Percentiles rank a stretch among this genome's conserved stretches.
Evolutionary conservation across 2,329 filamentous ascomycete genomes (phyloP).

Genomic region (Aureobasidium lini): DNA sequence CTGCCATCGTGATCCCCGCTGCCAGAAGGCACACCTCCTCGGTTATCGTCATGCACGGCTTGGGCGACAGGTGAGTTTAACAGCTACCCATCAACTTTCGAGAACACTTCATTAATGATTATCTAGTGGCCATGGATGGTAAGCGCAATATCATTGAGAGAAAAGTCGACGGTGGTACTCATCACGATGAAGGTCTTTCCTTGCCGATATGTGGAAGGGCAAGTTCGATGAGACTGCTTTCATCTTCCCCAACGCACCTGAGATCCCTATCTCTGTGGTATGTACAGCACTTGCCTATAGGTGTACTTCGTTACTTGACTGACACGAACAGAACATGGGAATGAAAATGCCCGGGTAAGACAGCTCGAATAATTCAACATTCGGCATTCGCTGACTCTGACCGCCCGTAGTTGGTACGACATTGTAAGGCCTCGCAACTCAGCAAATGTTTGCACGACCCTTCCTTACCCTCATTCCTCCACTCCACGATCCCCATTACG

Average conservation of each 20-base stretch:
- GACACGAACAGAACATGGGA: not conserved
- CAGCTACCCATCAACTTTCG: not conserved
- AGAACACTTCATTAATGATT: not conserved
- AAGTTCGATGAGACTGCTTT: conserved; percentile 88
- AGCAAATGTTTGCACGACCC: conserved; percentile 17
- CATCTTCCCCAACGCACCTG: conserved; percentile 84
- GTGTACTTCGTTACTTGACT: not conserved
- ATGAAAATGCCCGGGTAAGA: conserved; percentile 12
- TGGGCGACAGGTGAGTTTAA: conserved; percentile 62
- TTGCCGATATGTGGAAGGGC: conserved; percentile 80
- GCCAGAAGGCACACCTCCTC: conserved; percentile 82
- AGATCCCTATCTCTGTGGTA: conserved; percentile 77
- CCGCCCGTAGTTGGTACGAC: conserved; percentile 60
- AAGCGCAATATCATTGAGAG: conserved; percentile 17
- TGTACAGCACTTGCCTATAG: conserved; percentile 23
- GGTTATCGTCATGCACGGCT: conserved; percentile 86
- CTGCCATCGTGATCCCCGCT: conserved; percentile 65
- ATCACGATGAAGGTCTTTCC: conserved; percentile 49
- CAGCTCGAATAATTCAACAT: not conserved
- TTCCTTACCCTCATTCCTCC: not conserved
- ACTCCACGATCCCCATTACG: not conserved
- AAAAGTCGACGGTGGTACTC: not conserved
- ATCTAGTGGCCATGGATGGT: conserved; percentile 62
- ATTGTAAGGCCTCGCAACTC: conserved; percentile 50
- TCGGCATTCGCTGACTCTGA: not conserved